phyloP scores from a whole-genome alignment of 257 asterid genomes.

The Parsonsia alboflavescens region DNA sequence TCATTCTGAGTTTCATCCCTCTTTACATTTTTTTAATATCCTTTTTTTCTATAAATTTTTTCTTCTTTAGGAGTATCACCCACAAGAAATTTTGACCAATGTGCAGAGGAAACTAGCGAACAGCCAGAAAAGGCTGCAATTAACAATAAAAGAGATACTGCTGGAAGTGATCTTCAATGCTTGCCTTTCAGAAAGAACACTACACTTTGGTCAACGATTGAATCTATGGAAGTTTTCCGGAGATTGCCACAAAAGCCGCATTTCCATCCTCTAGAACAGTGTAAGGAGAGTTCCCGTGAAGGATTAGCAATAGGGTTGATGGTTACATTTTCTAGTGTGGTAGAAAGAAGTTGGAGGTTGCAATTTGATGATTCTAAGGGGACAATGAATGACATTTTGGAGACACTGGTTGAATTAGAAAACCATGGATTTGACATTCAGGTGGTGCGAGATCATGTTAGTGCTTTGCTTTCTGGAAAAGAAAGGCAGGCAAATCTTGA shows the following conservation, averaged over 20 bases:
- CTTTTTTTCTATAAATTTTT: not conserved
- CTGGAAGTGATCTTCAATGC: conserved; percentile 25
- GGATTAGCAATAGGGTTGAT: conserved; percentile 73
- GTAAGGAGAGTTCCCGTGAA: conserved; percentile 63
- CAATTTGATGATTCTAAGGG: conserved; percentile 38
- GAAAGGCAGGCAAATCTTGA: conserved; percentile 35
- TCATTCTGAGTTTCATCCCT: not conserved
- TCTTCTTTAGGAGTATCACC: conserved; percentile 33
- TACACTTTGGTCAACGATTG: conserved; percentile 58
- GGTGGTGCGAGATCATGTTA: conserved; percentile 33
- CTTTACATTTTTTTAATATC: not conserved
- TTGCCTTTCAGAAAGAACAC: conserved; percentile 62
- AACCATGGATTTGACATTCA: conserved; percentile 57
- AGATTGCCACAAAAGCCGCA: conserved; percentile 82
- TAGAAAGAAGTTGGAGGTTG: conserved; percentile 46
- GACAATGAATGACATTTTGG: conserved; percentile 45
- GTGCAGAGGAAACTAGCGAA: conserved; percentile 23
- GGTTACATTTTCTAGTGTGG: conserved; percentile 57
- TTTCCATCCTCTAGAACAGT: conserved; percentile 47
- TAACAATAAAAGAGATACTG: not conserved
- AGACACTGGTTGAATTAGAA: conserved; percentile 52
- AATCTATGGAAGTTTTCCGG: conserved; percentile 63
- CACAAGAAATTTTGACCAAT: conserved; percentile 22
- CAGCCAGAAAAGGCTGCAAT: conserved; percentile 18
- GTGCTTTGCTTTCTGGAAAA: conserved; percentile 28